Percentiles rank a stretch among this genome's conserved stretches.
Conservation (phyloP, 2,329 filamentous ascomycete species). For the Cercospora beticola region DNA sequence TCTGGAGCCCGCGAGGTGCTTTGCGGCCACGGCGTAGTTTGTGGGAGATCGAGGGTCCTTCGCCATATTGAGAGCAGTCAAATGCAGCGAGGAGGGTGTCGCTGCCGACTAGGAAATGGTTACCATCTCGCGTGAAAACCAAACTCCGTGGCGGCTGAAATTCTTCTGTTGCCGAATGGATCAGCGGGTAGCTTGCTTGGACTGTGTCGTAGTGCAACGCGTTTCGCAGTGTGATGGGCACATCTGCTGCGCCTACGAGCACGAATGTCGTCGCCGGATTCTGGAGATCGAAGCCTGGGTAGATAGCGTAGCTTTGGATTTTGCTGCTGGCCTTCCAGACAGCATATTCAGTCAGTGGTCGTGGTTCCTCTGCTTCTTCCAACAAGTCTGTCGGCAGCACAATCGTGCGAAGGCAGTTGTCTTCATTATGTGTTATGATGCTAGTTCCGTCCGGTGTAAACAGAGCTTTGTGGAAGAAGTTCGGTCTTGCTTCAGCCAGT, state of each 20-base stretch:
- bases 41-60: conserved; percentile 48
- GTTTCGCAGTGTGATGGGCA: conserved; percentile 58
- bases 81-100: conserved; percentile 56
- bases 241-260: conserved; percentile 53
- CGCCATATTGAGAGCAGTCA: conserved; percentile 51
- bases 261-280: conserved; percentile 52
- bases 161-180: conserved; percentile 57
- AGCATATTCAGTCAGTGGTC: conserved; percentile 49
- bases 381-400: conserved; percentile 55
- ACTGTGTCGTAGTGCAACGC: conserved; percentile 48
- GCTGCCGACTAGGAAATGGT: conserved; percentile 58
- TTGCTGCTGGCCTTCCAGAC: conserved; percentile 46
- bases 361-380: conserved; percentile 39
- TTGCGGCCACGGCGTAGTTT: conserved; percentile 39
- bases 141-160: conserved; percentile 57
- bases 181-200: conserved; percentile 55
- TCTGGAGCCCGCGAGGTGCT: conserved; percentile 38
- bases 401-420: conserved; percentile 54
- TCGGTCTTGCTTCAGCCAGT: conserved; percentile 16
- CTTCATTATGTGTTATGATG: conserved; percentile 54
- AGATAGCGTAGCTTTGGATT: conserved; percentile 55
- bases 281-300: conserved; percentile 56
- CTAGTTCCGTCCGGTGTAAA: conserved; percentile 58
- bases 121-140: conserved; percentile 51
- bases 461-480: conserved; percentile 49